Evolutionary conservation across 169 alveolate species (phyloP).

Genomic region (Plasmodium cynomolgi): DNA sequence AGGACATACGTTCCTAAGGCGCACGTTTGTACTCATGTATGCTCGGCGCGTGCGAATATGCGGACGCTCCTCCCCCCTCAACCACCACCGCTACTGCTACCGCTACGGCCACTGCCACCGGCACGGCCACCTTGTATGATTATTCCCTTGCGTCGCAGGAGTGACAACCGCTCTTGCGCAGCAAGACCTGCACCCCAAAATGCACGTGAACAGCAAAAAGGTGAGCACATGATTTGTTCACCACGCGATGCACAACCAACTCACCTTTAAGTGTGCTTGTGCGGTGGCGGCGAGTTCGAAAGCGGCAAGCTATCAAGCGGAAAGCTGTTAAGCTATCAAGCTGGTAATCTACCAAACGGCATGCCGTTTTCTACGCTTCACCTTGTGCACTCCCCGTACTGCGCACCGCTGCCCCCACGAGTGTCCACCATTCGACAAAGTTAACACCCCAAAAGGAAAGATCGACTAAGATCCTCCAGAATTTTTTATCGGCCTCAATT

Average conservation of each 20-base stretch:
- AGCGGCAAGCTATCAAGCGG: neutral
- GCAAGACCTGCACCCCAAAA: neutral
- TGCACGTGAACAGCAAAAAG: neutral
- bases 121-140: neutral
- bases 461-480: neutral
- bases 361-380: neutral
- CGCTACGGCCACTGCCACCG: too few species aligned
- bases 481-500: neutral
- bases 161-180: neutral
- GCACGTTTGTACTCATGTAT: neutral
- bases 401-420: neutral
- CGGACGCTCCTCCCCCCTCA: neutral
- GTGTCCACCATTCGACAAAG: neutral
- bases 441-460: neutral
- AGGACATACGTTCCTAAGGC: too few species aligned
- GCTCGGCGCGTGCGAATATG: neutral
- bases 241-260: neutral
- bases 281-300: neutral
- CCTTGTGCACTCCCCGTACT: neutral
- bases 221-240: neutral
- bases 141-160: neutral
- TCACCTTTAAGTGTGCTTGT: too few species aligned
- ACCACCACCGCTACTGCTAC: neutral
- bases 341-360: neutral
- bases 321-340: neutral